Base-by-base conservation (phyloP, 1,284 basidiomycete genomes). In the Fomitopsis schrenkii region DNA sequence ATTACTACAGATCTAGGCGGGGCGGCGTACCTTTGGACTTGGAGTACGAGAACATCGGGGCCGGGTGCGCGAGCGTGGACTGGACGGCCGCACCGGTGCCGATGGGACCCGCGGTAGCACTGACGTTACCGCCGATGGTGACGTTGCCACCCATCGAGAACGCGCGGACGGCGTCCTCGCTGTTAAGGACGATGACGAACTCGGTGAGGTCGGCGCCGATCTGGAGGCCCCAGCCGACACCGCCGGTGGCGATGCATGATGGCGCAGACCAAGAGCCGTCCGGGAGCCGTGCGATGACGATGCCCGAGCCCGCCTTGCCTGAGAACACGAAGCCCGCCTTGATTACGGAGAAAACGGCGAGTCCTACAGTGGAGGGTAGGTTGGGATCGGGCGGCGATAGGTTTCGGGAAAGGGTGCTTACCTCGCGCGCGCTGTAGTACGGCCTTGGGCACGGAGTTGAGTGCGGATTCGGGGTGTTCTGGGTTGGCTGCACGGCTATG, bases 241-340 rank as follows among this genome's bases (percentile, higher is more conserved):
- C 94, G 28, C 94, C 96, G 0, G 96, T 98, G n/a, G 94, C 96
- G 73, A 99, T 97, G 77, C 96, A 98, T 48, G 91, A 95, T 0
- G 97, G 97, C 1, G 96, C 96, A 54, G 93, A 95, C 97, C 97
- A 98, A 22, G 93, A 95, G 63, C 97, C 97, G 72, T 98, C 96
- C 4, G 93, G 92, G 41, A 98, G 85, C 17, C 97, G 88, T 10
- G 97, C 94, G 69, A 98, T 91, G 72, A 99, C 95, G 62, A 99
- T 77, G 9, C 97, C 97, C 0, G 93, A 95, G 41, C 97, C 97
- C 1, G 94, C 95, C 76, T 96, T 97, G 57, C 95, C 97, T 9
- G 93, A 95, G 82, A 98, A 97, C 60, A 98, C 87, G 78, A 98
- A 98, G 1, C 96, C 95, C 6, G 94, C 94, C 75, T 94, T 93